These are phyloP conservation scores for Penicillium freii DNA, from an alignment of 2,329 filamentous ascomycete species.

Conservation along the genomic window DNA sequence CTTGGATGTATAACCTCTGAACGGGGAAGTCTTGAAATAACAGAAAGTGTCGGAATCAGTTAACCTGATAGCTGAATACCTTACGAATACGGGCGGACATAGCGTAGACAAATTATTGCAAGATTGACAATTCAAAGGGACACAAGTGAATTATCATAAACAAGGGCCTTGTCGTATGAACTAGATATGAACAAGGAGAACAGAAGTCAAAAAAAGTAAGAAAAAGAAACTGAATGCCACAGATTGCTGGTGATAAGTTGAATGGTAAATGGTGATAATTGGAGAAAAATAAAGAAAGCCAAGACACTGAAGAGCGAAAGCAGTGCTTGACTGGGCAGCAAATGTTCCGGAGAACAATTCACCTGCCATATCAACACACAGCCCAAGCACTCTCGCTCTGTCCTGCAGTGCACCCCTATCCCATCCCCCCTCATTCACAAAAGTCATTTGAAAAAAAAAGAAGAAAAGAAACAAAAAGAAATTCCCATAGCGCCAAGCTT, in stretches of 20 bases:
- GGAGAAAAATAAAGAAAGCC: slow-evolving; percentile 7
- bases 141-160: not conserved
- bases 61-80: not conserved
- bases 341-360: not conserved
- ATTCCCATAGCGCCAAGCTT: slow-evolving; percentile 39
- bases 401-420: slow-evolving; percentile 21
- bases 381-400: slow-evolving; percentile 14
- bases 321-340: not conserved
- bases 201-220: not conserved
- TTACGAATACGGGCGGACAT: not conserved
- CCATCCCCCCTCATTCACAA: not conserved
- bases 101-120: not conserved
- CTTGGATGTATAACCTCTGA: too few species aligned
- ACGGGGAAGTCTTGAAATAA: too few species aligned
- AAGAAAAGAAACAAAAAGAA: not conserved
- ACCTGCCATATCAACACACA: not conserved
- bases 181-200: not conserved
- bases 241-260: not conserved
- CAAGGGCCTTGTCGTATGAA: not conserved
- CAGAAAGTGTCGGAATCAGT: too few species aligned
- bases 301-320: not conserved
- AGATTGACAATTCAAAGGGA: not conserved
- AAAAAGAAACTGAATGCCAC: not conserved
- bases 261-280: slow-evolving; percentile 10
- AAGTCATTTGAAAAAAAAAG: not conserved